A percentile compares a stretch with the other conserved stretches of the same genome.
Evolutionary conservation across 306 rosid species (phyloP).

Genomic region (Pyrus betulifolia): DNA sequence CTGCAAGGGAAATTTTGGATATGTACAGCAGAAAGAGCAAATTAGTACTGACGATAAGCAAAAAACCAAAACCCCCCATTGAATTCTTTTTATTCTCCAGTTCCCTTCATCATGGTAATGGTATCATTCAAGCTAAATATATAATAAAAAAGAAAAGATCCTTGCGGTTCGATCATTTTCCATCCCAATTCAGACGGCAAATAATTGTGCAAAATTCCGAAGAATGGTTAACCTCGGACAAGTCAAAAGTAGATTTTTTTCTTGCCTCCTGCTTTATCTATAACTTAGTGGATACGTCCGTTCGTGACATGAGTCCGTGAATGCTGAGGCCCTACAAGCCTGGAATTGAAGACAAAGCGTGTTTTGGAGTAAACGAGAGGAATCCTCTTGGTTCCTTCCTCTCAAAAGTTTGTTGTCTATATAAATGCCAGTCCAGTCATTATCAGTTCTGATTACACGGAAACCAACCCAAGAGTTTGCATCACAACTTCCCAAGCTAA

Average conservation of each 20-base stretch:
- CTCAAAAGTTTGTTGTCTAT: too few species aligned
- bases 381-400: too few species aligned
- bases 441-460: too few species aligned
- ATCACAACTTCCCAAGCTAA: too few species aligned
- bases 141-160: neutral
- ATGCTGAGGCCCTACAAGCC: too few species aligned
- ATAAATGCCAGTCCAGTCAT: too few species aligned
- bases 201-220: neutral
- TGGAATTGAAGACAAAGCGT: too few species aligned
- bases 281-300: neutral
- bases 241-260: neutral
- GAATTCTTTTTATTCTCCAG: neutral
- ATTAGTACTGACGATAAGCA: neutral
- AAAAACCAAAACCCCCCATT: neutral
- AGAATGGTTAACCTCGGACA: neutral
- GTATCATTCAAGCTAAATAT: neutral
- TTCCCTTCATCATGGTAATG: neutral
- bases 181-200: neutral
- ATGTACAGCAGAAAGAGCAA: neutral
- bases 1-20: constrained; percentile 8
- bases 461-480: too few species aligned
- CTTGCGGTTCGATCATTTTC: neutral
- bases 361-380: too few species aligned
- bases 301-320: too few species aligned
- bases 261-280: neutral